Evolutionary conservation across 208 protist species (phyloP).

Genomic region (Trypanosoma scelopori): DNA sequence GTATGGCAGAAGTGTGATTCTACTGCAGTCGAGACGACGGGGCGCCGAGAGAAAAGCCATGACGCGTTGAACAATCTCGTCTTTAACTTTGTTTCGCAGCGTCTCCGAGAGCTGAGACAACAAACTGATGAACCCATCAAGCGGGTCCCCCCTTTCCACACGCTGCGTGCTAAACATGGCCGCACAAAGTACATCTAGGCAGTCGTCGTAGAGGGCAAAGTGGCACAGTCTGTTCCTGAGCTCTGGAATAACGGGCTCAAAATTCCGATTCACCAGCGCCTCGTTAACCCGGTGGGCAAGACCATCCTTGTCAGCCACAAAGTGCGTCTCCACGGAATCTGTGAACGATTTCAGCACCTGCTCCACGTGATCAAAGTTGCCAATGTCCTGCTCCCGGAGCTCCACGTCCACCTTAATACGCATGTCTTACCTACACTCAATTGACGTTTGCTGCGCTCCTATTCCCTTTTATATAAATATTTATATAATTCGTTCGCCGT

Average conservation of each 20-base stretch:
- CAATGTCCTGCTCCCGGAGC: slow-evolving; percentile 59
- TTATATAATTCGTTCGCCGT: too few species aligned
- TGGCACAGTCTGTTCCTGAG: slow-evolving; percentile 54
- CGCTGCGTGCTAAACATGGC: slow-evolving; percentile 71
- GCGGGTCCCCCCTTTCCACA: slow-evolving; percentile 48
- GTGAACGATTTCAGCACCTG: slow-evolving; percentile 49
- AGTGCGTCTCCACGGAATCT: slow-evolving; percentile 39
- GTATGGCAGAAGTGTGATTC: slow-evolving; percentile 69
- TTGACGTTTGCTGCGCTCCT: not conserved
- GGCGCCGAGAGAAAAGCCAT: slow-evolving; percentile 69
- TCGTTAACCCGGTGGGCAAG: slow-evolving; percentile 55
- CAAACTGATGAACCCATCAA: slow-evolving; percentile 65
- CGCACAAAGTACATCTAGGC: slow-evolving; percentile 65
- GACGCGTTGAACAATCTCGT: slow-evolving; percentile 66
- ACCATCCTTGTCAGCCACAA: slow-evolving; percentile 64
- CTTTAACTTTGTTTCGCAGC: slow-evolving; percentile 39
- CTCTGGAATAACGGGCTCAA: slow-evolving; percentile 57
- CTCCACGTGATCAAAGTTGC: slow-evolving; percentile 45
- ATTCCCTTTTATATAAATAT: slow-evolving; percentile 18
- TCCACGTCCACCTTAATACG: slow-evolving; percentile 81
- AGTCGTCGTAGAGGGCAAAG: slow-evolving; percentile 45
- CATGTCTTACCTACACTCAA: slow-evolving; percentile 34
- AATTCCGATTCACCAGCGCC: slow-evolving; percentile 48
- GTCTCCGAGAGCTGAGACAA: slow-evolving; percentile 57
- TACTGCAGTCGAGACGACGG: slow-evolving; percentile 74